These are phyloP conservation scores for Microcera coccophila DNA, from an alignment of 2,329 filamentous ascomycete genomes.

Conservation along the genomic window DNA sequence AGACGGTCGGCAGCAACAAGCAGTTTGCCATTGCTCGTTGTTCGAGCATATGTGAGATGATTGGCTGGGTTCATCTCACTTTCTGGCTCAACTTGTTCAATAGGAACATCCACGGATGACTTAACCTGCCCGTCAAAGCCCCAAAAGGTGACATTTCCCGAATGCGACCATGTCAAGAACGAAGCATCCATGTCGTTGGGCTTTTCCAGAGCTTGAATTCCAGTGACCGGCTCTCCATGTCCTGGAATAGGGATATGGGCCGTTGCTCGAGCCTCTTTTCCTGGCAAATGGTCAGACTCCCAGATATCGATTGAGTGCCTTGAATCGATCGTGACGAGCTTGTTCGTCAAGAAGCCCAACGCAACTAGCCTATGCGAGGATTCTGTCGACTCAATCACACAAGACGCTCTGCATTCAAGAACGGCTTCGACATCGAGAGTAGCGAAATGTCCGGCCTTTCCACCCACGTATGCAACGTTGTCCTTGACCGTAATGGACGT, in stretches of 20 bases:
- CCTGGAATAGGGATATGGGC: constrained; percentile 57
- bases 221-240: constrained; percentile 63
- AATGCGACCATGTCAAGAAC: constrained; percentile 86
- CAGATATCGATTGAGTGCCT: constrained; percentile 71
- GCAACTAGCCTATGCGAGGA: constrained; percentile 53
- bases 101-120: constrained; percentile 59
- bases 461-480: constrained; percentile 62
- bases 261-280: constrained; percentile 34
- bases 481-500: constrained; percentile 62
- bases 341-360: constrained; percentile 63
- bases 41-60: constrained; percentile 56
- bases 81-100: constrained; percentile 58
- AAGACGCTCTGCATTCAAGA: constrained; percentile 38
- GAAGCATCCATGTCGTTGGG: constrained; percentile 61
- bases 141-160: constrained; percentile 82
- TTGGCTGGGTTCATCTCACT: constrained; percentile 53
- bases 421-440: constrained; percentile 50
- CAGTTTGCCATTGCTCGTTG: constrained; percentile 58
- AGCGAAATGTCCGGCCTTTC: constrained; percentile 58
- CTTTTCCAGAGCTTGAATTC: constrained; percentile 62
- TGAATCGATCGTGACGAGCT: constrained; percentile 71
- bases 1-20: constrained; percentile 83
- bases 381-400: constrained; percentile 37
- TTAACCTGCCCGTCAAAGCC: constrained; percentile 65
- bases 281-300: constrained; percentile 44